Evolutionary conservation across 2,329 filamentous ascomycete species (phyloP).

Genomic region (Monilinia laxa): DNA sequence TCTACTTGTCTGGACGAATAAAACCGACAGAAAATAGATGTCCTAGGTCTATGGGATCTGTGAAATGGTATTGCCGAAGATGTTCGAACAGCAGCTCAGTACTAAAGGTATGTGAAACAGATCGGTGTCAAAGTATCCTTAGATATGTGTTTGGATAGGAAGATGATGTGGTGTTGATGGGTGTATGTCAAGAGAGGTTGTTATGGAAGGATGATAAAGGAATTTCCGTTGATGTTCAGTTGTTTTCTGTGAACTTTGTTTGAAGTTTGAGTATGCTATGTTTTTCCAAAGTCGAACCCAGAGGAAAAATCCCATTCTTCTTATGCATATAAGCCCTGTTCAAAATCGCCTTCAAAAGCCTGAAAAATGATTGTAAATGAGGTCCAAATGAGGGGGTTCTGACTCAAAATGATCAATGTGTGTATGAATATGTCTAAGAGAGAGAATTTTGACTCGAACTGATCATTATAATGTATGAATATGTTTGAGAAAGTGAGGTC

Average conservation of each 20-base stretch:
- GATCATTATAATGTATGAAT: too few species aligned
- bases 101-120: neutral
- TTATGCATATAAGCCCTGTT: neutral
- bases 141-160: neutral
- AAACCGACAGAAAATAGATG: neutral
- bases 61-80: neutral
- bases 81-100: neutral
- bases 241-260: too few species aligned
- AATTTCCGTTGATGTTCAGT: neutral
- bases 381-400: neutral
- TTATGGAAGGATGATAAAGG: neutral
- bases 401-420: conserved; percentile 2
- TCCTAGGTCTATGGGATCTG: neutral
- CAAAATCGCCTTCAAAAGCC: neutral
- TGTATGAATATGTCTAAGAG: conserved; percentile 20
- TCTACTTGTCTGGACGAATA: neutral
- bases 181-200: neutral
- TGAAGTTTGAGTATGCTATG: neutral
- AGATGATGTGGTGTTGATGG: too few species aligned
- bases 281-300: neutral
- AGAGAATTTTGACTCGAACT: too few species aligned
- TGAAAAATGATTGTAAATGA: neutral
- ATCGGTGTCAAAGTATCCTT: neutral
- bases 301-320: neutral
- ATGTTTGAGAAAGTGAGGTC: too few species aligned